These are phyloP conservation scores for Colletotrichum theobromicola DNA, from an alignment of 2,329 filamentous ascomycete species.

Conservation along the genomic window DNA sequence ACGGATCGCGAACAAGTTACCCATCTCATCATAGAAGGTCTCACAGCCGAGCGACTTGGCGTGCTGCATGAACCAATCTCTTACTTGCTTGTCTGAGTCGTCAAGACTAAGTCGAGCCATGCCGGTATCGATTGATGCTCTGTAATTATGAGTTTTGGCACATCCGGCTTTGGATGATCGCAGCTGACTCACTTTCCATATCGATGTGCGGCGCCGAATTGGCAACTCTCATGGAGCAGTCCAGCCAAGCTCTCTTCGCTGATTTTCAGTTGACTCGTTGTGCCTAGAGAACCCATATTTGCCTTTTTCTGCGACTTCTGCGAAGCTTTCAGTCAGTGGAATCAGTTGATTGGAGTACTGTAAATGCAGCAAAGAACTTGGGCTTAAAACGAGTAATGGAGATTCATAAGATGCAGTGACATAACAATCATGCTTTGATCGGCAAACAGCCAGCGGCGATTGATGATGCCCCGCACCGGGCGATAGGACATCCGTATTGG, in stretches of 20 bases:
- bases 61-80: background rate
- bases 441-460: background rate
- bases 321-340: background rate
- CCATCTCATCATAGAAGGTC: background rate
- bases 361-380: background rate
- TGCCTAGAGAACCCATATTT: background rate
- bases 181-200: background rate
- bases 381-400: background rate
- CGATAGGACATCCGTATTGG: background rate
- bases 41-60: background rate
- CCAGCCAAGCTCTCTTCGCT: background rate
- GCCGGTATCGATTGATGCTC: background rate
- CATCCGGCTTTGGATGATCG: accelerated
- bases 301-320: background rate
- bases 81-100: background rate
- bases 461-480: background rate
- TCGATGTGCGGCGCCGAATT: background rate
- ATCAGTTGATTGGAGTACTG: accelerated
- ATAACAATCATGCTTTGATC: background rate
- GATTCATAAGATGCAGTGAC: background rate
- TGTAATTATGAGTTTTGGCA: background rate
- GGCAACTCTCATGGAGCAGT: background rate
- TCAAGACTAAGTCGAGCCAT: background rate
- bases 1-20: background rate
- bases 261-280: background rate